These are phyloP conservation scores for Trichophyton schoenleinii DNA, from an alignment of 2,329 filamentous ascomycete species.

Conservation along the genomic window DNA sequence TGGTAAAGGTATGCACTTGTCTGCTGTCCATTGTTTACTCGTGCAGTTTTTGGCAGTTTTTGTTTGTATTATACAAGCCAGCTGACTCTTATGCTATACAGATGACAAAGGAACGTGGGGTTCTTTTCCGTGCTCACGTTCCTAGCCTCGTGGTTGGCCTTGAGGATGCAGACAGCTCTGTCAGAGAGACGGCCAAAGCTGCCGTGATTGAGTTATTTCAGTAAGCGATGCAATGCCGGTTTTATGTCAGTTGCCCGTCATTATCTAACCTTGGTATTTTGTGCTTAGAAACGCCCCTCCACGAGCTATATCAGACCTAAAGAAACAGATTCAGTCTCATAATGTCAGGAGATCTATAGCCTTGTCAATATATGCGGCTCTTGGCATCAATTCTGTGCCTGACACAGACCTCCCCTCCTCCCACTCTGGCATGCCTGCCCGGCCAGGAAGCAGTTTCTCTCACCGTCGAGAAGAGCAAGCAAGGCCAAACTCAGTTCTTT, in stretches of 20 bases:
- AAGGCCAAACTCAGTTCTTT: slow-evolving; percentile 18
- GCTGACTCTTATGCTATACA: slow-evolving; percentile 23
- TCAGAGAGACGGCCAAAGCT: slow-evolving; percentile 70
- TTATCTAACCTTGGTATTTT: not conserved
- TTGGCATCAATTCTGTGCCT: slow-evolving; percentile 41
- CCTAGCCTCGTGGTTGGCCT: slow-evolving; percentile 71
- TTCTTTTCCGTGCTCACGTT: slow-evolving; percentile 75
- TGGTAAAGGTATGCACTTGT: slow-evolving; percentile 51
- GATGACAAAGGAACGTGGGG: slow-evolving; percentile 68
- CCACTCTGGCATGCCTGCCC: slow-evolving; percentile 15
- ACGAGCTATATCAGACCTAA: slow-evolving; percentile 75
- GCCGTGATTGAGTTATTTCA: slow-evolving; percentile 78
- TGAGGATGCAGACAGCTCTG: slow-evolving; percentile 78
- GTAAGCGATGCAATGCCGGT: slow-evolving; percentile 34
- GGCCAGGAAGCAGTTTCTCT: slow-evolving; percentile 18
- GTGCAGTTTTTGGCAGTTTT: slow-evolving; percentile 2
- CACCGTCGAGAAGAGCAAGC: slow-evolving; percentile 15
- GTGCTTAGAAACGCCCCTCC: slow-evolving; percentile 56
- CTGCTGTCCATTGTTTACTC: not conserved
- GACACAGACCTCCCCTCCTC: slow-evolving; percentile 18
- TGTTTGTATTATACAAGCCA: too few species aligned
- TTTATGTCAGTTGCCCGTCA: not conserved
- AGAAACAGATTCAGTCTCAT: slow-evolving; percentile 69
- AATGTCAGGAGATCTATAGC: slow-evolving; percentile 81
- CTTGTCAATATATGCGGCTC: slow-evolving; percentile 62